Base-by-base conservation (phyloP, 352 stramenopile species). In the Phytophthora chlamydospora region DNA sequence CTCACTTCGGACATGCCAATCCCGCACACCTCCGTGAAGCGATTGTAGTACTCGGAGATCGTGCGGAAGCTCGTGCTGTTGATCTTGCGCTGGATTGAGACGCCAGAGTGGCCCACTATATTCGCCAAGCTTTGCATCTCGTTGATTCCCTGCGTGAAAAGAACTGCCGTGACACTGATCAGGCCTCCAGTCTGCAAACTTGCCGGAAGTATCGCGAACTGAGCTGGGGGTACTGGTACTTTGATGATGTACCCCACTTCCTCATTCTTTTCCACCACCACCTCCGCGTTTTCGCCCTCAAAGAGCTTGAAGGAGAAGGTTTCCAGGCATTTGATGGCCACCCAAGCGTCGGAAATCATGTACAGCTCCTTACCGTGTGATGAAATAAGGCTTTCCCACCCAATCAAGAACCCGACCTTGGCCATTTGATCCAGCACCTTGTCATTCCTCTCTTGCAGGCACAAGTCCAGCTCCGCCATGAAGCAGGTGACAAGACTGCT, bases 331-430 rank as follows among this genome's bases (percentile, higher is more conserved):
- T 96, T 93, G 52, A 95, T 93, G 5, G 91, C 88, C 13, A 96
- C 87, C 76, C 83, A 94, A 3, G 93, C 78, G 48, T 98, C 91
- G 16, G 90, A 91, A 29, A 99, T 87, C 96, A 99, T 99, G 40
- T 87, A 90, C 32, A 98, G 60, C 58, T 99, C 96, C 60, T 98
- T 98, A 24, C 95, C 96, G 36, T 97, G 92, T 13, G 96, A 97
- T 57, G 88, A 98, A 19, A 99, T 90, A 2, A 99, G 78, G 34
- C 92, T 97, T 73, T 98, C 95, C 84, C 97, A 98, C 16, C 90
- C 93, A 40, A 98, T 88, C 8, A 98, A 60, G 51, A 97, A 97
- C 0, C 88, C 88, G n/a, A 91, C 71, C 19, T 62, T 60, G 0
- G 76, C 79, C 52, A 92, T 71, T 61, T 94, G 86, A 62, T 88